Evolutionary conservation across 2,329 filamentous ascomycete species (phyloP).

Genomic region (Boeremia lycopersici): DNA sequence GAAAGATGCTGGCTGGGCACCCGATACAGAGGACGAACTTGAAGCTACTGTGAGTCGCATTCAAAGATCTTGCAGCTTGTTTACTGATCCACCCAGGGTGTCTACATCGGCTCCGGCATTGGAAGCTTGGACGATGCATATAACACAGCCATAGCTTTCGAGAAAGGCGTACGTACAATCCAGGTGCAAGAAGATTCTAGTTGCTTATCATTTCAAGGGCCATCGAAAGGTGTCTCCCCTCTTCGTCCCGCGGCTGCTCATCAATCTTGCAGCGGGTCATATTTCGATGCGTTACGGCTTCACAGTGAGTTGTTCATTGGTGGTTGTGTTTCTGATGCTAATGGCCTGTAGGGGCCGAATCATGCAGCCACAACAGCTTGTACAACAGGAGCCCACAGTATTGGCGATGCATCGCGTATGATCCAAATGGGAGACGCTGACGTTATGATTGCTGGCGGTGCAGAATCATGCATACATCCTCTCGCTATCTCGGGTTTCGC

Average conservation of each 20-base stretch:
- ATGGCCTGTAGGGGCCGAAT: slow-evolving; percentile 72
- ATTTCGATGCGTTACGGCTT: slow-evolving; percentile 92
- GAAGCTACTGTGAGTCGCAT: slow-evolving; percentile 67
- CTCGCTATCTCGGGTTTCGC: slow-evolving; percentile 91
- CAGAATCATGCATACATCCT: slow-evolving; percentile 95
- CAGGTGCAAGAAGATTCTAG: no score
- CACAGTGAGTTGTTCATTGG: slow-evolving; percentile 49
- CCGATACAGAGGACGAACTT: slow-evolving; percentile 63
- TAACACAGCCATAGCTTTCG: slow-evolving; percentile 77
- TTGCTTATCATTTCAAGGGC: slow-evolving; percentile 61
- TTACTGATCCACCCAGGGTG: slow-evolving; percentile 60
- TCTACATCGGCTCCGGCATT: slow-evolving; percentile 94
- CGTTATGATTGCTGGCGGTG: slow-evolving; percentile 94
- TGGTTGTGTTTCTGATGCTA: neutral
- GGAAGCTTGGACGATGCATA: slow-evolving; percentile 93
- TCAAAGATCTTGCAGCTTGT: neutral
- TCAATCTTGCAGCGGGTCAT: slow-evolving; percentile 94
- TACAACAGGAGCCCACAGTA: slow-evolving; percentile 92
- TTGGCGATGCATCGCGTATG: slow-evolving; percentile 92
- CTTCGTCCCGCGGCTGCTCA: slow-evolving; percentile 90
- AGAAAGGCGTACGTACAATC: slow-evolving; percentile 66
- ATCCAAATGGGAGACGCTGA: slow-evolving; percentile 90
- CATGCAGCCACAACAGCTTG: slow-evolving; percentile 93
- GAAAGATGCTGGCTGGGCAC: slow-evolving; percentile 78
- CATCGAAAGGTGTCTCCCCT: slow-evolving; percentile 92